These are phyloP conservation scores for Aspergillus panamensis DNA, from an alignment of 495 filamentous ascomycete species.

Conservation along the genomic window DNA sequence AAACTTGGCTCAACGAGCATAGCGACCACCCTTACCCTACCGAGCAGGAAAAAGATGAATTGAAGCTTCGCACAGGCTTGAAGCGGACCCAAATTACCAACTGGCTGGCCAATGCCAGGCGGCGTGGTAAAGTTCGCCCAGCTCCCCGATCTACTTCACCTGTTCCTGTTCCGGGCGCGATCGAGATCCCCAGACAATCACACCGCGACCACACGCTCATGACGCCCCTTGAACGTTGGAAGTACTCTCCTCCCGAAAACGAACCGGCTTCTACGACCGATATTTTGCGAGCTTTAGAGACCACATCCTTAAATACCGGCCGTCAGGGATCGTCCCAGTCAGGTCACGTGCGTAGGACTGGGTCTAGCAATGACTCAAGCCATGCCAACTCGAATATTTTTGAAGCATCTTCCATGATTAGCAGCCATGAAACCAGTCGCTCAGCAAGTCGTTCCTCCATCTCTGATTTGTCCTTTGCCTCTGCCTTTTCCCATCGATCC, in stretches of 20 bases:
- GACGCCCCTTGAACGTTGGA: slow-evolving; percentile 84
- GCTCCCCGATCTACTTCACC: slow-evolving; percentile 56
- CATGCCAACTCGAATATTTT: slow-evolving; percentile 59
- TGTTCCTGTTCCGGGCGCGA: slow-evolving; percentile 54
- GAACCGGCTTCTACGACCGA: slow-evolving; percentile 77
- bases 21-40: slow-evolving; percentile 75
- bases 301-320: slow-evolving; percentile 50
- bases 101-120: slow-evolving; percentile 82
- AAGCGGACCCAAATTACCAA: slow-evolving; percentile 75
- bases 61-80: slow-evolving; percentile 69
- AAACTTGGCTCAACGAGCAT: slow-evolving; percentile 74
- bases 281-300: slow-evolving; percentile 73
- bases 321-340: slow-evolving; percentile 41
- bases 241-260: slow-evolving; percentile 79
- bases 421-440: slow-evolving; percentile 66
- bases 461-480: slow-evolving; percentile 64
- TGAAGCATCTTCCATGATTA: slow-evolving; percentile 61
- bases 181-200: slow-evolving; percentile 61
- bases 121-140: slow-evolving; percentile 66
- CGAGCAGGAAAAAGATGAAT: slow-evolving; percentile 72
- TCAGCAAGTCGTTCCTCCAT: slow-evolving; percentile 65
- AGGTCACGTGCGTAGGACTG: slow-evolving; percentile 52
- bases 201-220: slow-evolving; percentile 54
- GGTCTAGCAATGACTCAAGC: slow-evolving; percentile 61
- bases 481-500: slow-evolving; percentile 64